Evolutionary conservation across 129 eudicot genomes (phyloP).

Genomic region (Sambucus nigra): DNA sequence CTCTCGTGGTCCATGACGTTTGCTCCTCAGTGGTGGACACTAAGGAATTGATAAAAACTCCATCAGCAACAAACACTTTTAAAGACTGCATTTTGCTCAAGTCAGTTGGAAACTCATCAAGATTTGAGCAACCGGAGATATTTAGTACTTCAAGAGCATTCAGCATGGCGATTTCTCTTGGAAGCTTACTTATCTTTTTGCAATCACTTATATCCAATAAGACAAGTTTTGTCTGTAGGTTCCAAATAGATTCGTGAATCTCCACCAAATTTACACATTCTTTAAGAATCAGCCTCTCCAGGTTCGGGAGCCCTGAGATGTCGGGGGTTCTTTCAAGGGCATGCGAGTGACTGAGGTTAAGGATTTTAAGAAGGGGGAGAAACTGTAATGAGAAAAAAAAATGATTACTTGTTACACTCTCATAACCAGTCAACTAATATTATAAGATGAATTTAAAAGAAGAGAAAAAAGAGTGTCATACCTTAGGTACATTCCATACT

Average conservation of each 20-base stretch:
- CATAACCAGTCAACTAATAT: not conserved
- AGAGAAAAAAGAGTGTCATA: not conserved
- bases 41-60: not conserved
- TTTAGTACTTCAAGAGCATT: not conserved
- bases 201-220: slow-evolving; percentile 1
- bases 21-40: not conserved
- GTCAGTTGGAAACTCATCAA: not conserved
- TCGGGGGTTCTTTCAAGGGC: not conserved
- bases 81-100: not conserved
- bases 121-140: slow-evolving; percentile 12
- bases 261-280: not conserved
- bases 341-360: slow-evolving; percentile 9
- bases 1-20: not conserved
- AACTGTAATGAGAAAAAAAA: not conserved
- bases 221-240: not conserved
- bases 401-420: not conserved
- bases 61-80: not conserved
- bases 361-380: slow-evolving; percentile 2
- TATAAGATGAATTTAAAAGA: not conserved
- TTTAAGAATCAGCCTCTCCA: not conserved
- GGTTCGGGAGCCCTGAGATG: slow-evolving; percentile 1
- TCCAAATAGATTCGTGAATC: slow-evolving; percentile 6
- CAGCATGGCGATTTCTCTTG: not conserved
- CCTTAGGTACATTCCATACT: not conserved
- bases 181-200: slow-evolving; percentile 1